These are phyloP conservation scores for Aspergillus sp. DNA, from an alignment of 2,329 filamentous ascomycete genomes.

Conservation along the genomic window DNA sequence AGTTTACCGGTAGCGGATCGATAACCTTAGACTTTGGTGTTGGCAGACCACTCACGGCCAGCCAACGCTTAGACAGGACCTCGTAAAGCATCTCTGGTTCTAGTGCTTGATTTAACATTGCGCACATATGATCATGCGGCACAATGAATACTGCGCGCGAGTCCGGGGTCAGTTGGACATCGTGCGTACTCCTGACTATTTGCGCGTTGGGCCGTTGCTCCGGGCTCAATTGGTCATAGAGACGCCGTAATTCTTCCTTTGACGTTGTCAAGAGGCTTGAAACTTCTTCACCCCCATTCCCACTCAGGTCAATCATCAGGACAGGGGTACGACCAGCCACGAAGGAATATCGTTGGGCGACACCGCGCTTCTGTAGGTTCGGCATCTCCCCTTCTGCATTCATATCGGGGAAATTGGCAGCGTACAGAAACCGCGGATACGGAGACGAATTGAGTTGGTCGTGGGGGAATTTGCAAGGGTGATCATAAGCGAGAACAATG, in stretches of 20 bases:
- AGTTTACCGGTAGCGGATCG: not conserved
- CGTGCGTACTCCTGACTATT: not conserved
- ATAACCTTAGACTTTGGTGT: not conserved
- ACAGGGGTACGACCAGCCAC: not conserved
- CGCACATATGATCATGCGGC: not conserved
- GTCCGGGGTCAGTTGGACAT: not conserved
- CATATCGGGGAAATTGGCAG: not conserved
- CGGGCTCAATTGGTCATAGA: not conserved
- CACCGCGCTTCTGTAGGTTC: not conserved
- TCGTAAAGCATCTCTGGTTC: constrained; percentile 1
- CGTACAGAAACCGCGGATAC: not conserved
- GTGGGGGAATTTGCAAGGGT: not conserved
- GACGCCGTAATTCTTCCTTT: not conserved
- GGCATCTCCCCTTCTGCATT: not conserved
- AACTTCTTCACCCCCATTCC: not conserved
- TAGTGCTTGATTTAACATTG: not conserved
- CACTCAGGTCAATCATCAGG: not conserved
- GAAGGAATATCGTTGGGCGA: constrained; percentile 3
- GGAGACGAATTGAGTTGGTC: not conserved
- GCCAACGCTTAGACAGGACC: constrained; percentile 1
- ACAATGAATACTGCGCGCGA: not conserved
- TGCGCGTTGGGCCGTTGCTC: not conserved
- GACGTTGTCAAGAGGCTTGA: not conserved
- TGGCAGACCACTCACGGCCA: not conserved
- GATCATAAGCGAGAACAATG: constrained; percentile 1